Conservation (phyloP, 768 basidiomycete species). For the Vararia minispora region DNA sequence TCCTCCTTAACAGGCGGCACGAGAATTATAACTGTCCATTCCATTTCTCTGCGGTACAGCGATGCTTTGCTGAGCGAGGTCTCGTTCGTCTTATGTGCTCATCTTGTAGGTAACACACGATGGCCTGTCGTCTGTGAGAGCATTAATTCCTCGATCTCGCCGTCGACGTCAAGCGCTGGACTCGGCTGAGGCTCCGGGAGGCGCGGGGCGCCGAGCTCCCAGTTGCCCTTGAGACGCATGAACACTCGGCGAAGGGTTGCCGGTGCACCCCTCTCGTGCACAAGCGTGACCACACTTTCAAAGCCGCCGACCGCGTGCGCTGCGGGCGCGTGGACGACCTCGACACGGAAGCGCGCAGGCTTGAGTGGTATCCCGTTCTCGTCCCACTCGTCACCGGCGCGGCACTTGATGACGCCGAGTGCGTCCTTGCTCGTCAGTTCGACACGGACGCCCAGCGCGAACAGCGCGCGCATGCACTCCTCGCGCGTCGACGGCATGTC, state of each 20-base stretch:
- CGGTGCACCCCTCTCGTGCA: constrained; percentile 81
- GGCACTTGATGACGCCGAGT: constrained; percentile 64
- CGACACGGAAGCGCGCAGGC: constrained; percentile 74
- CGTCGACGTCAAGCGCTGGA: constrained; percentile 20
- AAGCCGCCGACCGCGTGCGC: constrained; percentile 35
- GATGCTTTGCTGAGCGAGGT: not conserved
- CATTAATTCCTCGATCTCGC: not conserved
- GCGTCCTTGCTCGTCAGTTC: constrained; percentile 54
- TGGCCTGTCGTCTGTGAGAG: too few relatives aligned
- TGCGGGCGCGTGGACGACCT: constrained; percentile 38
- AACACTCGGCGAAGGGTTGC: constrained; percentile 73
- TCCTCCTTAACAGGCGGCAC: not conserved
- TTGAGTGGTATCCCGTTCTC: constrained; percentile 45
- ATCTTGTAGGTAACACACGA: too few relatives aligned
- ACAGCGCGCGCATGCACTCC: constrained; percentile 64
- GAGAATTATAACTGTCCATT: not conserved
- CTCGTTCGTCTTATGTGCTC: too few relatives aligned
- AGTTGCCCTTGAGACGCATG: constrained; percentile 51
- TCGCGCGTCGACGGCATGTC: constrained; percentile 56
- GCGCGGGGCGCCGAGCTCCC: constrained; percentile 47
- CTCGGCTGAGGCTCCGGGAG: constrained; percentile 16
- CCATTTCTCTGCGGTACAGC: not conserved
- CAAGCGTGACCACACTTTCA: constrained; percentile 49
- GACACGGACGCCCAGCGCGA: constrained; percentile 59
- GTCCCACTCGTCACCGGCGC: constrained; percentile 55